Percentiles rank a stretch among this genome's conserved stretches.
Evolutionary conservation across 345 rosid species (phyloP).

Genomic region (Aquilaria yunnanensis): DNA sequence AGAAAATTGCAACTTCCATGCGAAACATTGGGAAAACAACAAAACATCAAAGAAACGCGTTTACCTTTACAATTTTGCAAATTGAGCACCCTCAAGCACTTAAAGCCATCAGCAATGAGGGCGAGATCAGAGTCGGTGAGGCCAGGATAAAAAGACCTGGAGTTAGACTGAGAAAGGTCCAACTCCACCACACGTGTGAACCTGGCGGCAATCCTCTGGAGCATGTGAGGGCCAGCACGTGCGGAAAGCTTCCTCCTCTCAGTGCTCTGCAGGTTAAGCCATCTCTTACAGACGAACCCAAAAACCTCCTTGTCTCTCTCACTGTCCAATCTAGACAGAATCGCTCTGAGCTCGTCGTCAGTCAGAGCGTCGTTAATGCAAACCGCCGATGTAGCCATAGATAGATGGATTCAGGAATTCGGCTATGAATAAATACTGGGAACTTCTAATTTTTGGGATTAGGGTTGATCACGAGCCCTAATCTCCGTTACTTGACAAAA

Average conservation of each 20-base stretch:
- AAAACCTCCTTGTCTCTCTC: conserved; percentile 80
- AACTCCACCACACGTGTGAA: conserved; percentile 62
- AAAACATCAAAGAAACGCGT: no score
- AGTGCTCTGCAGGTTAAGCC: conserved; percentile 82
- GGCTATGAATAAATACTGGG: not conserved
- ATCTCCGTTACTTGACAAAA: not conserved
- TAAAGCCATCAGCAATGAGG: conserved; percentile 64
- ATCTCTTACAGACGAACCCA: conserved; percentile 87
- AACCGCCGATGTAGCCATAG: conserved; percentile 26
- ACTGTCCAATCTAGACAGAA: conserved; percentile 53
- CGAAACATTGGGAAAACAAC: no score
- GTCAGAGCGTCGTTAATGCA: conserved; percentile 68
- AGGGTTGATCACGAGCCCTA: conserved; percentile 12
- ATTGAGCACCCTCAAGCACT: conserved; percentile 48
- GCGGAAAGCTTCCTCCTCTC: conserved; percentile 84
- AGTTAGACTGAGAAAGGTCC: conserved; percentile 88
- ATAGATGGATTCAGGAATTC: not conserved
- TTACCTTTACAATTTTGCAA: conserved; percentile 72
- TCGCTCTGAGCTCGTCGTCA: conserved; percentile 76
- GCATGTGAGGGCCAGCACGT: conserved; percentile 95
- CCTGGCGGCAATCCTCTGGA: conserved; percentile 70
- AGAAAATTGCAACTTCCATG: no score
- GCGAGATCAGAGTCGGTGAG: conserved; percentile 81
- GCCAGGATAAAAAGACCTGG: conserved; percentile 89
- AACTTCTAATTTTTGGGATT: not conserved